phyloP scores from a whole-genome alignment of 2,329 filamentous ascomycete species.

The Daldinia sp. region DNA sequence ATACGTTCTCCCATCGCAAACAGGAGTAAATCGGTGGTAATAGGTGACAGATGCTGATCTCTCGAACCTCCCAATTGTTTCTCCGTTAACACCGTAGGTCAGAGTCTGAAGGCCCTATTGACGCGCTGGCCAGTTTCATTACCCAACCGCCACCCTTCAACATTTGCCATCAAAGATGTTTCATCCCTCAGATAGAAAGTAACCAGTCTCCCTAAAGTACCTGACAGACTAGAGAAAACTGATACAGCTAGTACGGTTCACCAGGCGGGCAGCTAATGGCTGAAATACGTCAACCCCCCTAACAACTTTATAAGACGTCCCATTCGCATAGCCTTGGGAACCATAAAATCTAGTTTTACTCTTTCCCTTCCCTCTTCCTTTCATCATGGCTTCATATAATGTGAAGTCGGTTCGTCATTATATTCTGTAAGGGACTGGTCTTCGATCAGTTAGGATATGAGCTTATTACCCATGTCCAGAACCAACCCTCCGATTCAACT shows the following conservation, averaged over 20 bases:
- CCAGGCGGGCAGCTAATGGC: too few species aligned
- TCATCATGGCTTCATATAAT: neutral
- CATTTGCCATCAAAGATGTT: too few species aligned
- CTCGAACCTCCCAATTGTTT: too few species aligned
- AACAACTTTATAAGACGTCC: neutral
- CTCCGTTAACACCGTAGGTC: too few species aligned
- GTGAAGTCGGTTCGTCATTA: neutral
- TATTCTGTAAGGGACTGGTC: neutral
- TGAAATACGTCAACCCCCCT: too few species aligned
- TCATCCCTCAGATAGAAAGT: too few species aligned
- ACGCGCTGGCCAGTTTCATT: neutral
- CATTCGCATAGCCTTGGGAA: neutral
- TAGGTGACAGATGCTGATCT: too few species aligned
- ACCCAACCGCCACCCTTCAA: too few species aligned
- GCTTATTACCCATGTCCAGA: conserved; percentile 44
- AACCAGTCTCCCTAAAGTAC: neutral
- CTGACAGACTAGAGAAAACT: too few species aligned
- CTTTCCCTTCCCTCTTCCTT: neutral
- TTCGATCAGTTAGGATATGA: conserved; percentile 39
- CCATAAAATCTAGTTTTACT: neutral
- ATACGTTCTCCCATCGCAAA: neutral
- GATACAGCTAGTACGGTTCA: too few species aligned
- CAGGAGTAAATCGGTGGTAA: neutral
- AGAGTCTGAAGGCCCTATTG: neutral
- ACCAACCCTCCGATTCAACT: conserved; percentile 39